phyloP scores from a whole-genome alignment of 352 stramenopile genomes.

The Elongisporangium undulatum region DNA sequence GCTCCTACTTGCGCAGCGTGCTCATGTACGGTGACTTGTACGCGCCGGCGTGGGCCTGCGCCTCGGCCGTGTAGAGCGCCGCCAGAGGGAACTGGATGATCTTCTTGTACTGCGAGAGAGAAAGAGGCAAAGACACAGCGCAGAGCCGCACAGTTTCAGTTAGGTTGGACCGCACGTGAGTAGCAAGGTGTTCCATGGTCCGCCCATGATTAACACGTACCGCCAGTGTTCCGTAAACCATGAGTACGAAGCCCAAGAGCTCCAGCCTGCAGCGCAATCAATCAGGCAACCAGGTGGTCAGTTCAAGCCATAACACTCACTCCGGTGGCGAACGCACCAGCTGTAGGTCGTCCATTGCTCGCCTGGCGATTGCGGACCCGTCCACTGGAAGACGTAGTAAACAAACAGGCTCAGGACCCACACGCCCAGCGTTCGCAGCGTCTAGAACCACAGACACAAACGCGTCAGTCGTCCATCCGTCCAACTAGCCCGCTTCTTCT shows the following conservation, averaged over 20 bases:
- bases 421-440: conserved; percentile 71
- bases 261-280: conserved; percentile 45
- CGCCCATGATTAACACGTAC: conserved; percentile 27
- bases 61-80: conserved; percentile 47
- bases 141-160: background rate
- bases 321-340: conserved; percentile 31
- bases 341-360: conserved; percentile 72
- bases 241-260: conserved; percentile 65
- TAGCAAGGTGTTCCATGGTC: background rate
- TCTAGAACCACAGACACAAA: conserved; percentile 25
- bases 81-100: conserved; percentile 44
- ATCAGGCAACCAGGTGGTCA: background rate
- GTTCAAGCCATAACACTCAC: background rate
- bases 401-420: conserved; percentile 75
- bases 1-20: conserved; percentile 61
- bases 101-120: conserved; percentile 70
- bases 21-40: conserved; percentile 79
- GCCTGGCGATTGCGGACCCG: conserved; percentile 43
- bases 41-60: conserved; percentile 22
- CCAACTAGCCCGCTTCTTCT: background rate
- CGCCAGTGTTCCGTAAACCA: conserved; percentile 75
- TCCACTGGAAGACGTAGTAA: conserved; percentile 77
- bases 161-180: background rate
- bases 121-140: conserved; percentile 1
- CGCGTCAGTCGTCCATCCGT: background rate